These are phyloP conservation scores for Colletotrichum echinochloae DNA, from an alignment of 2,329 filamentous ascomycete genomes.

Conservation along the genomic window DNA sequence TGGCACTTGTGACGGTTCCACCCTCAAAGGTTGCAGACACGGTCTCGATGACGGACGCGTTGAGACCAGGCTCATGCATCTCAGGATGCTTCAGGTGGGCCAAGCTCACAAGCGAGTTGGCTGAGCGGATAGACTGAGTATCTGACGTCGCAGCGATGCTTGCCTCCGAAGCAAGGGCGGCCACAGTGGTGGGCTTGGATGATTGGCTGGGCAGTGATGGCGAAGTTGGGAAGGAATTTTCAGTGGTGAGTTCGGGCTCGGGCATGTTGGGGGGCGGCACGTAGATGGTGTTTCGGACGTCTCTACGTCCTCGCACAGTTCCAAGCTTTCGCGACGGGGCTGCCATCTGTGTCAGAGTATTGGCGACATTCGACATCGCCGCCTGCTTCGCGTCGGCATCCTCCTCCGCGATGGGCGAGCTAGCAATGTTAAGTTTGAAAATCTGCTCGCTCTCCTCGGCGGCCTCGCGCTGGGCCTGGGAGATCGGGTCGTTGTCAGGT, in stretches of 20 bases:
- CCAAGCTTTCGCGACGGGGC: slow-evolving; percentile 77
- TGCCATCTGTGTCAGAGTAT: slow-evolving; percentile 73
- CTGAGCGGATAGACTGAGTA: slow-evolving; percentile 90
- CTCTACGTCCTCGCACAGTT: slow-evolving; percentile 87
- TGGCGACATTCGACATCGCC: slow-evolving; percentile 80
- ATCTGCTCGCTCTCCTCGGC: slow-evolving; percentile 71
- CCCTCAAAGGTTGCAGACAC: slow-evolving; percentile 87
- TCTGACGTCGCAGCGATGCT: slow-evolving; percentile 75
- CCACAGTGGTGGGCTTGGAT: slow-evolving; percentile 60
- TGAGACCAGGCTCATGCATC: slow-evolving; percentile 81
- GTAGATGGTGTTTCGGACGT: slow-evolving; percentile 92
- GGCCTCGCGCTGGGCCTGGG: slow-evolving; percentile 78
- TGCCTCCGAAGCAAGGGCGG: slow-evolving; percentile 72
- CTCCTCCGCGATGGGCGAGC: slow-evolving; percentile 81
- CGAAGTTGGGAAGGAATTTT: slow-evolving; percentile 50
- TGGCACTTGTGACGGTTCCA: slow-evolving; percentile 76
- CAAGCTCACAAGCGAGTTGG: slow-evolving; percentile 79
- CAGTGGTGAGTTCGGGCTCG: slow-evolving; percentile 52
- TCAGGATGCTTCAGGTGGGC: slow-evolving; percentile 84
- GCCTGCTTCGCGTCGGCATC: slow-evolving; percentile 80
- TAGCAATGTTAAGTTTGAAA: slow-evolving; percentile 85
- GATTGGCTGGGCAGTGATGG: slow-evolving; percentile 53
- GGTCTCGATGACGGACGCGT: slow-evolving; percentile 90
- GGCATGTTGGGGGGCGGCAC: slow-evolving; percentile 64
- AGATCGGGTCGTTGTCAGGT: slow-evolving; percentile 72